A percentile compares a stretch with the other conserved stretches of the same genome.
These are phyloP conservation scores for Aspergillus eucalypticola DNA, from an alignment of 2,329 filamentous ascomycete species.

Conservation along the genomic window DNA sequence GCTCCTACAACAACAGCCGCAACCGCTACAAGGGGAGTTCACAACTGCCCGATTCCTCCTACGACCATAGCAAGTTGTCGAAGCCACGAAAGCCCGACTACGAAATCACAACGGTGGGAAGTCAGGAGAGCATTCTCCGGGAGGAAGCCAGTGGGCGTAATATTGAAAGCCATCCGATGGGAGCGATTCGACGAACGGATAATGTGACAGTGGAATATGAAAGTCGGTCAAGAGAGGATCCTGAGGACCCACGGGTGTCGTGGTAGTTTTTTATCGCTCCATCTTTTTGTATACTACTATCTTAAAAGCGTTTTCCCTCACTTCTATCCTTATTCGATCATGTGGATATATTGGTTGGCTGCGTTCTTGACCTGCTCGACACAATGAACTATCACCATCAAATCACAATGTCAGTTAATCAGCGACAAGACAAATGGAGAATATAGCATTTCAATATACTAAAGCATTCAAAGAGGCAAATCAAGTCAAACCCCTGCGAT, in stretches of 20 bases:
- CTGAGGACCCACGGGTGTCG: background rate
- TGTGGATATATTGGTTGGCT: no score
- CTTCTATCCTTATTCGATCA: background rate
- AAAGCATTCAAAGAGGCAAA: background rate
- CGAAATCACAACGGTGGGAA: constrained; percentile 12
- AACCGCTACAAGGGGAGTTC: constrained; percentile 17
- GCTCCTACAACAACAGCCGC: constrained; percentile 18
- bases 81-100: constrained; percentile 8
- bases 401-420: no score
- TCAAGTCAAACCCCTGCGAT: background rate
- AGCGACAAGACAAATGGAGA: background rate
- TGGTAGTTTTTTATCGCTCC: background rate
- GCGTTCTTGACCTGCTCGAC: no score
- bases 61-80: background rate
- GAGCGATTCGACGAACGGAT: constrained; percentile 23
- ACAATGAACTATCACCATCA: no score
- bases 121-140: constrained; percentile 25
- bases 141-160: background rate
- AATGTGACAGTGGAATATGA: constrained; percentile 25
- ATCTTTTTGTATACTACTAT: background rate
- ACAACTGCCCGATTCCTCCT: background rate
- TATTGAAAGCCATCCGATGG: constrained; percentile 10
- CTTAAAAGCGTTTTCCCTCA: background rate
- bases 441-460: background rate
- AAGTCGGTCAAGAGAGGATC: background rate